Base-by-base conservation (phyloP, 2,329 filamentous ascomycete species). In the Pseudogymnoascus sp. region DNA sequence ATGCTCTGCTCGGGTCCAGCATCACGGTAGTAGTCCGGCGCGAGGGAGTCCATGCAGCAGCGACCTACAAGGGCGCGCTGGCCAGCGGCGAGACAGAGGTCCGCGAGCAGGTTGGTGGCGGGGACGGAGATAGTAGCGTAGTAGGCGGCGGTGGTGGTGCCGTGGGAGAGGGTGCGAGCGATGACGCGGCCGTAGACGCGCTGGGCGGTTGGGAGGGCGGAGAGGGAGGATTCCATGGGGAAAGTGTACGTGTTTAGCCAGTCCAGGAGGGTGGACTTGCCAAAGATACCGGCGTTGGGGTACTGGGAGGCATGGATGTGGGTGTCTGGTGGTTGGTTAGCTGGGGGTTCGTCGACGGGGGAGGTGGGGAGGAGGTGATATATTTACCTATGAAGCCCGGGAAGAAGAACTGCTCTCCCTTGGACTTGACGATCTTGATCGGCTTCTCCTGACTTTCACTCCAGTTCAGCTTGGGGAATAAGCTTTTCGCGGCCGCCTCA, bases 231-330 rank as follows among this genome's bases (percentile, higher is more conserved):
- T 75, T 99, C 94, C 65, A 96, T 83, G 0, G 94, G 94, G 71
- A 97, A 99, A 0, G 94, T 99, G 77, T 99, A 97, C 14, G 81
- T 94, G 69, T 92, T 84, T 4, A 99, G 80, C 94, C 94, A 99
- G 75, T 94, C 88, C 12, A 99, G 83, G 33, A 99, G 86, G 0
- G 93, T 97, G 0, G 90, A 88, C 66, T 92, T 94, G 70, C 94
- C 94, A 72, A 97, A 97, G 65, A 99, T 87, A 63, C 94, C 94
- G 1, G 86, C 85, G 71, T 99, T 99, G 62, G 93, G 92, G 70
- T 96, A 97, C 76, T 99, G 94, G 0, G 92, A 84, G 7, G 94
- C 94, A 73, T 99, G 94, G 62, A 96, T 89, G 73, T 99, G 94
- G 0, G 94, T 96, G 74, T 99, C 93, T 93, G 64, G 11, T 16